These are phyloP conservation scores for Aspergillus clavatus DNA, from an alignment of 2,329 filamentous ascomycete species.

Conservation along the genomic window DNA sequence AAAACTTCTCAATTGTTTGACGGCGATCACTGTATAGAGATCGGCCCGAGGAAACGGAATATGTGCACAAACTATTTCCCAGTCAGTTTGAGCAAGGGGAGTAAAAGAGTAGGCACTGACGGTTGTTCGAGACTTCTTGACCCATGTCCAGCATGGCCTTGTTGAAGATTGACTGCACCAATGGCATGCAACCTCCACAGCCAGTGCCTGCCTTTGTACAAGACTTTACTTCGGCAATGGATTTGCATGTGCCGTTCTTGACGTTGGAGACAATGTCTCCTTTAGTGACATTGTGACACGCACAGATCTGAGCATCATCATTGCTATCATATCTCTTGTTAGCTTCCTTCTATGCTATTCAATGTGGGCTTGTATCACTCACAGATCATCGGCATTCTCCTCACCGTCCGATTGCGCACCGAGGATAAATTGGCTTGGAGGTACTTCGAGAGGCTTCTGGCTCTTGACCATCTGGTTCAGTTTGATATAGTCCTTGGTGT, in stretches of 20 bases:
- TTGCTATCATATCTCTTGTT: conserved; percentile 39
- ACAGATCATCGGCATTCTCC: conserved; percentile 69
- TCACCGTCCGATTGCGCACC: conserved; percentile 70
- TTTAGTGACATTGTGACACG: conserved; percentile 88
- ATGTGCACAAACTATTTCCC: conserved; percentile 62
- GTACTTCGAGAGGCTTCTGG: conserved; percentile 71
- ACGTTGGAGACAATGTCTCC: conserved; percentile 68
- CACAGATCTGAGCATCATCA: conserved; percentile 85
- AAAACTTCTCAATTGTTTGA: conserved; percentile 71
- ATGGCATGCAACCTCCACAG: conserved; percentile 83
- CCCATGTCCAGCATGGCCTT: conserved; percentile 80
- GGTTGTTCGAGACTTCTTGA: conserved; percentile 77
- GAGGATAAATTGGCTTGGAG: conserved; percentile 77
- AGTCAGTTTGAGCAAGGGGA: conserved; percentile 6
- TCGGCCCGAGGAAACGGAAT: conserved; percentile 80
- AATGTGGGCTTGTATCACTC: conserved; percentile 23
- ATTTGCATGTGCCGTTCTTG: conserved; percentile 75
- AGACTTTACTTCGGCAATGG: conserved; percentile 74
- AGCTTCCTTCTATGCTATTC: conserved; percentile 4
- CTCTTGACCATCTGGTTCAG: conserved; percentile 81
- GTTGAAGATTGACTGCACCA: conserved; percentile 87
- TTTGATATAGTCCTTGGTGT: conserved; percentile 86
- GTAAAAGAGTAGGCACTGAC: conserved; percentile 19
- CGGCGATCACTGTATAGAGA: conserved; percentile 82
- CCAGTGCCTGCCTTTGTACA: conserved; percentile 91